Percentiles rank a stretch among this genome's conserved stretches.
Conservation (phyloP, 306 rosid genomes). For the Cucumis sativus region Cucumber_9930_V3 NC_026656.2:24441501-24442000, state of each 20-base stretch:
- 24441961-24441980: conserved; percentile 19
- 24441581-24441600: background rate
- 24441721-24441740: conserved; percentile 10
- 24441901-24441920: background rate
- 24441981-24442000: background rate
- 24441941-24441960: background rate
- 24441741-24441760: conserved; percentile 14
- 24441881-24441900: rapidly evolving
- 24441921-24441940: background rate
- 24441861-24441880: background rate
- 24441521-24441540: background rate
- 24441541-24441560: background rate
- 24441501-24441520: background rate
- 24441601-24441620: background rate
- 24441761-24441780: conserved; percentile 1
- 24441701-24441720: background rate
- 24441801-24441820: conserved; percentile 9
- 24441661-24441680: background rate
- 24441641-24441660: background rate
- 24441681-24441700: background rate
- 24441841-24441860: background rate
- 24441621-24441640: background rate
- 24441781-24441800: background rate
- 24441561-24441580: no score
- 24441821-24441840: conserved; percentile 2